phyloP scores from a whole-genome alignment of 78 protist species.

The Creolimax fragrantissima region DNA sequence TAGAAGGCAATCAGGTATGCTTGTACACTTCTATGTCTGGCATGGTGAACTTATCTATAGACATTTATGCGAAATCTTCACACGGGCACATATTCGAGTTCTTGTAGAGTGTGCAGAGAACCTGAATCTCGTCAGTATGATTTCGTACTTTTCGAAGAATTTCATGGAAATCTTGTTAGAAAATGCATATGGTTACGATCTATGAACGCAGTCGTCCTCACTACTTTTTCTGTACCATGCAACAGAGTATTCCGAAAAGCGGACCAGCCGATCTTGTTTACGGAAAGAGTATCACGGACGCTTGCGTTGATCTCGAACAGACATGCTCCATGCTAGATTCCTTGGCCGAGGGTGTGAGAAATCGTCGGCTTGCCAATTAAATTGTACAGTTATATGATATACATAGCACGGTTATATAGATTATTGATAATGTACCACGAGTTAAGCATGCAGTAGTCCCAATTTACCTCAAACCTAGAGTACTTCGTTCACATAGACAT shows the following conservation, averaged over 20 bases:
- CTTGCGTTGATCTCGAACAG: conserved; percentile 42
- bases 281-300: conserved; percentile 56
- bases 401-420: neutral
- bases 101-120: neutral
- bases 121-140: neutral
- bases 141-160: neutral
- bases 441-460: neutral
- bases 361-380: conserved; percentile 14
- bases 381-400: neutral
- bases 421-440: neutral
- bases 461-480: neutral
- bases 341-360: conserved; percentile 33
- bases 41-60: neutral
- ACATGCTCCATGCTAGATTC: conserved; percentile 41
- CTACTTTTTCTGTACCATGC: neutral
- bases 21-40: neutral
- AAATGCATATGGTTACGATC: too few species aligned
- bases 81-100: neutral
- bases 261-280: conserved; percentile 23
- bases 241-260: neutral
- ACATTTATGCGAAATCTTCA: neutral
- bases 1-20: conserved; percentile 41
- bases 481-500: neutral
- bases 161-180: too few species aligned
- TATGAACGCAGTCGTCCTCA: neutral